These are phyloP conservation scores for Hyaloperonospora brassicae DNA, from an alignment of 352 stramenopile genomes.

Conservation along the genomic window DNA sequence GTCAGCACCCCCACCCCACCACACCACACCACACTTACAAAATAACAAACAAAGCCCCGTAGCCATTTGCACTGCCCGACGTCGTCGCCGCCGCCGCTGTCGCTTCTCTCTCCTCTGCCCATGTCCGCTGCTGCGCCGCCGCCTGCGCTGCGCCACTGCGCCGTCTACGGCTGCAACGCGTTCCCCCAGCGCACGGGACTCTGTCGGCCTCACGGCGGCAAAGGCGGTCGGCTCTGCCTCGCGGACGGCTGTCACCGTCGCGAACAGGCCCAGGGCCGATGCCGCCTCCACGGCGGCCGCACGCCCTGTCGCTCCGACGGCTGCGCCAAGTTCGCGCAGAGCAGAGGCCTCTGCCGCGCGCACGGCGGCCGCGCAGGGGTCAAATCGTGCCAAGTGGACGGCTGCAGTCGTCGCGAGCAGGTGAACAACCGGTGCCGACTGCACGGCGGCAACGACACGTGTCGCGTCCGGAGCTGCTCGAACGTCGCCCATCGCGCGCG, in stretches of 20 bases:
- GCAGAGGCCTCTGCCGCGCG: conserved; percentile 38
- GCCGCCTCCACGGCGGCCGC: conserved; percentile 11
- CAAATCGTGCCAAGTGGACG: conserved; percentile 20
- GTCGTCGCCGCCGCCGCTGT: no score
- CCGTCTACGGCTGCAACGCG: conserved; percentile 7
- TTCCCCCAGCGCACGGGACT: conserved; percentile 14
- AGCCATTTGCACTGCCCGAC: no score
- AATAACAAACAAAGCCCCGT: no score
- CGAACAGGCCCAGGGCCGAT: conserved; percentile 12
- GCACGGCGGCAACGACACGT: conserved; percentile 49
- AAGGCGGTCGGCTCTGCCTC: conserved; percentile 10
- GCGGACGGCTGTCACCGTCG: conserved; percentile 12
- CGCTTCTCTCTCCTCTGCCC: no score
- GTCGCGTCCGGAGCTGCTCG: conserved; percentile 27
- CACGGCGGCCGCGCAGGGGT: conserved; percentile 41
- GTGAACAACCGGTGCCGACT: conserved; percentile 44
- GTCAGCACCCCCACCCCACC: no score
- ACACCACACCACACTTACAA: no score
- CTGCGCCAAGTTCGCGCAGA: conserved; percentile 46
- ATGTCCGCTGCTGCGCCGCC: background rate
- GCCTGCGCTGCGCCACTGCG: conserved; percentile 4
- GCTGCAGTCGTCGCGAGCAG: conserved; percentile 12
- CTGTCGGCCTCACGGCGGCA: conserved; percentile 13
- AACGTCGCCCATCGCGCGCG: conserved; percentile 11
- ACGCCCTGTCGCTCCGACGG: conserved; percentile 26